phyloP scores from a whole-genome alignment of 2,329 filamentous ascomycete genomes.

The Aspergillus pseudotamarii region DNA sequence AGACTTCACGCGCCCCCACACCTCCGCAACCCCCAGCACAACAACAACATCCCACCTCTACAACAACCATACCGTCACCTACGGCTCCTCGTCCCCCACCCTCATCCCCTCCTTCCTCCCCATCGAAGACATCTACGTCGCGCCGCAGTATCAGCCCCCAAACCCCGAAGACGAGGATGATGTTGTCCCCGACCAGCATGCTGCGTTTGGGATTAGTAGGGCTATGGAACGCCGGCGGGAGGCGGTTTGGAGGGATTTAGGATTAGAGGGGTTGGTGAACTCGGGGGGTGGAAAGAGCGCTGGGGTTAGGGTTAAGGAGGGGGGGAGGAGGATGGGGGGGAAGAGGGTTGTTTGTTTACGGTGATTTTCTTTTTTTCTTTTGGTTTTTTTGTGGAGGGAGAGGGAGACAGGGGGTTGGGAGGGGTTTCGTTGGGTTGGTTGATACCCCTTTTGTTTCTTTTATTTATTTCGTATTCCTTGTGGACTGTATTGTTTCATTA shows the following conservation, averaged over 20 bases:
- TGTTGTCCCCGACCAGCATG: slow-evolving; percentile 68
- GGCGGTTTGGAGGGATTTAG: slow-evolving; percentile 61
- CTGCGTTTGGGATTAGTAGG: slow-evolving; percentile 66
- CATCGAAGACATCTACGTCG: slow-evolving; percentile 64
- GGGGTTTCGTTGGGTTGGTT: not conserved
- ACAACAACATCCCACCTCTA: slow-evolving; percentile 18
- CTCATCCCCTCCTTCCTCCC: slow-evolving; percentile 48
- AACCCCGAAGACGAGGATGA: slow-evolving; percentile 71
- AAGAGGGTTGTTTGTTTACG: slow-evolving; percentile 41
- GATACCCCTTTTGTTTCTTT: not conserved
- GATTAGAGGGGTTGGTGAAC: slow-evolving; percentile 25
- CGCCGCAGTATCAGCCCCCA: slow-evolving; percentile 62
- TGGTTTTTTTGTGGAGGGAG: no score
- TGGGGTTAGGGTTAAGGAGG: slow-evolving; percentile 29
- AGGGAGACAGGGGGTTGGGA: not conserved
- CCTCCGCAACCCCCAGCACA: slow-evolving; percentile 24
- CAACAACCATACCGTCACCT: slow-evolving; percentile 26
- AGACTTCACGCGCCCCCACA: slow-evolving; percentile 52
- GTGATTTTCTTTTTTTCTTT: slow-evolving; percentile 19
- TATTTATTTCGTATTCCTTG: not conserved
- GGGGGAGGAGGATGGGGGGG: slow-evolving; percentile 42
- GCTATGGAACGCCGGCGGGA: slow-evolving; percentile 60
- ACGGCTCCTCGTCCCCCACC: slow-evolving; percentile 34
- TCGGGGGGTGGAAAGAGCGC: slow-evolving; percentile 20
- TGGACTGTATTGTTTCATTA: not conserved